Conservation (phyloP, 1,139 yeast species). For the Hansenula lynferdii region DNA sequence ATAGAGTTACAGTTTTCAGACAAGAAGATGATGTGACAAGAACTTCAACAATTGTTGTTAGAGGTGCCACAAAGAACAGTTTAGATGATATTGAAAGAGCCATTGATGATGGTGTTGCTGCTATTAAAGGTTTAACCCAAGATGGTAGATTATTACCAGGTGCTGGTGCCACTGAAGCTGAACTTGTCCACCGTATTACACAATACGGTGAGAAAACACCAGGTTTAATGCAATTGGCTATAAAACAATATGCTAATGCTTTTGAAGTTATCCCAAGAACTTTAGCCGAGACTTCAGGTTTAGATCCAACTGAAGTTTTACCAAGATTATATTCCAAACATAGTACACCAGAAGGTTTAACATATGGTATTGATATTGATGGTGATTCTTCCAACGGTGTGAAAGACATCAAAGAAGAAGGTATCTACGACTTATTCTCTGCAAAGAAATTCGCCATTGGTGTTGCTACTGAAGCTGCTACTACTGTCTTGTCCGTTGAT, state of each 20-base stretch:
- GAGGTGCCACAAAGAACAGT: constrained; percentile 97
- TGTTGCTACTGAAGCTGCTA: constrained; percentile 94
- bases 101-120: constrained; percentile 93
- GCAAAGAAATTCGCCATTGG: constrained; percentile 84
- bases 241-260: constrained; percentile 90
- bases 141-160: constrained; percentile 76
- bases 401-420: constrained; percentile 62
- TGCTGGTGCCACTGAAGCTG: constrained; percentile 96
- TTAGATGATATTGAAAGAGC: constrained; percentile 96
- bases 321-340: constrained; percentile 89
- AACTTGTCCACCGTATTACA: constrained; percentile 73
- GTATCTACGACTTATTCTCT: constrained; percentile 74
- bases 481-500: constrained; percentile 84
- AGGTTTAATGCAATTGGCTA: constrained; percentile 88
- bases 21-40: constrained; percentile 65
- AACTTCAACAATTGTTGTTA: constrained; percentile 86
- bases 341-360: constrained; percentile 38
- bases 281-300: constrained; percentile 90
- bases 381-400: constrained; percentile 61
- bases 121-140: constrained; percentile 83
- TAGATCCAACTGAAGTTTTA: constrained; percentile 82
- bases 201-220: constrained; percentile 91
- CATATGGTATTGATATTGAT: constrained; percentile 71
- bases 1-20: constrained; percentile 90
- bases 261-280: constrained; percentile 93